Percentiles rank a stretch among this genome's conserved stretches.
phyloP scores from a whole-genome alignment of 75 land plant genomes.

The Picea sitchensis region DNA sequence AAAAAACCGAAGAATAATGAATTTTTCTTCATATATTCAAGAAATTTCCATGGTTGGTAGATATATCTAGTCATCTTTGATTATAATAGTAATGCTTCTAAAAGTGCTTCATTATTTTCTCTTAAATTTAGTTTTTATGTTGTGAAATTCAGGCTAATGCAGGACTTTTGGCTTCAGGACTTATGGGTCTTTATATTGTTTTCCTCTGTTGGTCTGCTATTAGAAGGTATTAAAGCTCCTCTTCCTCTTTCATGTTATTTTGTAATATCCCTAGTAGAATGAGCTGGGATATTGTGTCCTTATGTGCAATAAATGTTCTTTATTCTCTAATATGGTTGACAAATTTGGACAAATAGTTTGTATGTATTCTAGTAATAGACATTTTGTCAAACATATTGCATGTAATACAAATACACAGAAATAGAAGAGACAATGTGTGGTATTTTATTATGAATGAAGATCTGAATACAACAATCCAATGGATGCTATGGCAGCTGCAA shows the following conservation, averaged over 20 bases:
- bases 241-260: neutral
- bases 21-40: neutral
- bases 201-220: conserved; percentile 96
- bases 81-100: neutral
- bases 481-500: too few species aligned
- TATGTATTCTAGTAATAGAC: too few species aligned
- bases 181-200: conserved; percentile 72
- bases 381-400: too few species aligned
- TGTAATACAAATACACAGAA: too few species aligned
- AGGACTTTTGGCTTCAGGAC: conserved; percentile 79
- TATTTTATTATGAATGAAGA: too few species aligned
- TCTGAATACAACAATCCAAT: too few species aligned
- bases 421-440: too few species aligned
- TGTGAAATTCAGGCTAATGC: conserved; percentile 55
- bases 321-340: too few species aligned
- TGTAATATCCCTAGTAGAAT: neutral
- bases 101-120: neutral
- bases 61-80: neutral
- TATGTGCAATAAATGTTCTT: too few species aligned
- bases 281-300: too few species aligned
- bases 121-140: neutral
- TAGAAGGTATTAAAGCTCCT: conserved; percentile 46
- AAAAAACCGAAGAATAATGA: neutral
- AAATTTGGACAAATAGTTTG: too few species aligned
- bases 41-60: neutral